Conservation (phyloP, 2,329 filamentous ascomycete species). For the Paracoccidioides lutzii region DNA sequence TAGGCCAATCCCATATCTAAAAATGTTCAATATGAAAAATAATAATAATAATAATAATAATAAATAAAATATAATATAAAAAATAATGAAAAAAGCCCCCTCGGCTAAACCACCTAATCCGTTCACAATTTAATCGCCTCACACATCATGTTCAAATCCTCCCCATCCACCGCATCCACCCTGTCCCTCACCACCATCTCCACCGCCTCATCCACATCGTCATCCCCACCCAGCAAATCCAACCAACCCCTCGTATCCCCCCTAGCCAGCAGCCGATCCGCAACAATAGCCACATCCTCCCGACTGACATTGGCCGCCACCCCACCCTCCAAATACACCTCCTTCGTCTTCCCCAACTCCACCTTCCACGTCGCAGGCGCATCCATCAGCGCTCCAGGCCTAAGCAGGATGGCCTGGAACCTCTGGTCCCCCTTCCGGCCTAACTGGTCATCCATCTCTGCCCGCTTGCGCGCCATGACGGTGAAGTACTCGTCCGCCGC, state of each 20-base stretch:
- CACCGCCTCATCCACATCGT: slow-evolving; percentile 34
- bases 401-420: too few species aligned
- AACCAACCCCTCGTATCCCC: slow-evolving; percentile 40
- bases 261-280: slow-evolving; percentile 37
- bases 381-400: slow-evolving; percentile 21
- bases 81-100: not conserved
- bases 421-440: not conserved
- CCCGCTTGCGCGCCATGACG: slow-evolving; percentile 28
- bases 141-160: slow-evolving; percentile 38
- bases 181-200: slow-evolving; percentile 33
- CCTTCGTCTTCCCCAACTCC: slow-evolving; percentile 33
- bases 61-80: too few species aligned
- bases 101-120: not conserved
- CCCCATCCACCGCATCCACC: slow-evolving; percentile 37
- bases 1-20: not conserved
- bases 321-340: slow-evolving; percentile 16
- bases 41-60: too few species aligned
- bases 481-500: slow-evolving; percentile 45
- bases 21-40: too few species aligned
- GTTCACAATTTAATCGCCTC: slow-evolving; percentile 15
- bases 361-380: slow-evolving; percentile 37
- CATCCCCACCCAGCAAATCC: slow-evolving; percentile 41
- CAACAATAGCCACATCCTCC: slow-evolving; percentile 40
- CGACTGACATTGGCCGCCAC: slow-evolving; percentile 33
- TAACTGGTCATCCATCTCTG: slow-evolving; percentile 9